Percentiles rank a stretch among this genome's conserved stretches.
phyloP scores from a whole-genome alignment of 2,329 filamentous ascomycete species.

The Passalora sequoiae region DNA sequence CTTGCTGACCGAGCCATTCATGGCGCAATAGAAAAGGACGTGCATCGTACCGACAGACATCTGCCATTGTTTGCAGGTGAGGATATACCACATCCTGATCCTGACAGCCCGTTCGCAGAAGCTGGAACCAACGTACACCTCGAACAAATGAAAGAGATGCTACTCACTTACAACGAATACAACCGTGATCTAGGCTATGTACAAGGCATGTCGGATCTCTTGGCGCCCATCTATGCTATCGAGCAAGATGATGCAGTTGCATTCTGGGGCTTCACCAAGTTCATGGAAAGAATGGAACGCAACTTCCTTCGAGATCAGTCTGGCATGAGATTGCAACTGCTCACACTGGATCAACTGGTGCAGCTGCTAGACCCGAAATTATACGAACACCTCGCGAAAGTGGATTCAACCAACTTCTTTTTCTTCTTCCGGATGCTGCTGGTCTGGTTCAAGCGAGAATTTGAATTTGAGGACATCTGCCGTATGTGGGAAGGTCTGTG shows the following conservation, averaged over 20 bases:
- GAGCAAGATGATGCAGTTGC: constrained; percentile 95
- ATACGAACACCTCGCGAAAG: constrained; percentile 80
- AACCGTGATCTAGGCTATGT: constrained; percentile 95
- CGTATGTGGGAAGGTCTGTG: constrained; percentile 88
- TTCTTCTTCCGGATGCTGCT: constrained; percentile 99
- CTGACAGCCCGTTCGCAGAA: constrained; percentile 88
- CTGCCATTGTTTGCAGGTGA: constrained; percentile 95
- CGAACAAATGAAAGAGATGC: constrained; percentile 99
- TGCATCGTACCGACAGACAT: constrained; percentile 90
- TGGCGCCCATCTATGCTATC: constrained; percentile 93
- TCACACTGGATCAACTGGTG: constrained; percentile 88
- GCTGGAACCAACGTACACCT: constrained; percentile 93
- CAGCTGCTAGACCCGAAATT: constrained; percentile 95
- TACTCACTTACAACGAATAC: constrained; percentile 96
- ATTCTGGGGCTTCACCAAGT: constrained; percentile 92
- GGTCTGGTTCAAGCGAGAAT: constrained; percentile 98
- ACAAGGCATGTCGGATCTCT: constrained; percentile 95
- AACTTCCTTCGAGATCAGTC: constrained; percentile 95
- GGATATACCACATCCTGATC: constrained; percentile 93
- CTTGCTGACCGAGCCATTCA: constrained; percentile 45
- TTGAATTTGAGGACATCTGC: constrained; percentile 80
- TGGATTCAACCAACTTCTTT: constrained; percentile 98
- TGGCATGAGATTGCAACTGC: constrained; percentile 87
- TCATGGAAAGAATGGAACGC: constrained; percentile 97
- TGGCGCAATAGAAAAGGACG: constrained; percentile 78